A percentile compares a stretch with the other conserved stretches of the same genome.
Conservation (phyloP, 2,329 filamentous ascomycete genomes). For the Ascochyta viciae-villosae region DNA sequence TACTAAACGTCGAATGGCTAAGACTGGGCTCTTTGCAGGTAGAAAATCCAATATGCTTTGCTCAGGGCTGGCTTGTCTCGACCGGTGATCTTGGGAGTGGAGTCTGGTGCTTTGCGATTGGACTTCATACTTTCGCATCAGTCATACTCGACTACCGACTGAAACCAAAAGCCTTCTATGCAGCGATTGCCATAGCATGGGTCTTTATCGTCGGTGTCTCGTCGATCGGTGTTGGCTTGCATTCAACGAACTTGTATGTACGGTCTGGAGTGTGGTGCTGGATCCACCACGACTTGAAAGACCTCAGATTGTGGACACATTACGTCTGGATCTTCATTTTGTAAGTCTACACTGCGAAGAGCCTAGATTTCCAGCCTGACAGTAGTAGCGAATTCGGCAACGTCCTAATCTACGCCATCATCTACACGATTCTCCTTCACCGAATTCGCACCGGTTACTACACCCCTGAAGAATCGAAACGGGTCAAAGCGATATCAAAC, state of each 20-base stretch:
- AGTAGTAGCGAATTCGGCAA: constrained; percentile 56
- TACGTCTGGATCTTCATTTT: constrained; percentile 70
- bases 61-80: constrained; percentile 73
- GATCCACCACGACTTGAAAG: constrained; percentile 63
- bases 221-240: constrained; percentile 57
- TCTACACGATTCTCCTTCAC: constrained; percentile 50
- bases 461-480: constrained; percentile 39
- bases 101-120: constrained; percentile 71
- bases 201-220: constrained; percentile 65
- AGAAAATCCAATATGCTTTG: constrained; percentile 63
- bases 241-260: constrained; percentile 62
- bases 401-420: constrained; percentile 57
- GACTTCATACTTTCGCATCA: constrained; percentile 69
- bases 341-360: constrained; percentile 9
- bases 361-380: background rate
- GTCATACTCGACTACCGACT: constrained; percentile 65
- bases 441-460: constrained; percentile 50
- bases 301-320: constrained; percentile 66
- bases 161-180: constrained; percentile 59
- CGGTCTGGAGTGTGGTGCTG: constrained; percentile 73
- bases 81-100: constrained; percentile 71
- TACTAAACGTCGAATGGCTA: constrained; percentile 69
- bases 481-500: constrained; percentile 54
- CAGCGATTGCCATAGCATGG: constrained; percentile 61
- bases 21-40: constrained; percentile 61